Conservation (phyloP, 164 flowering plant species). For the Tinospora cordifolia region DNA sequence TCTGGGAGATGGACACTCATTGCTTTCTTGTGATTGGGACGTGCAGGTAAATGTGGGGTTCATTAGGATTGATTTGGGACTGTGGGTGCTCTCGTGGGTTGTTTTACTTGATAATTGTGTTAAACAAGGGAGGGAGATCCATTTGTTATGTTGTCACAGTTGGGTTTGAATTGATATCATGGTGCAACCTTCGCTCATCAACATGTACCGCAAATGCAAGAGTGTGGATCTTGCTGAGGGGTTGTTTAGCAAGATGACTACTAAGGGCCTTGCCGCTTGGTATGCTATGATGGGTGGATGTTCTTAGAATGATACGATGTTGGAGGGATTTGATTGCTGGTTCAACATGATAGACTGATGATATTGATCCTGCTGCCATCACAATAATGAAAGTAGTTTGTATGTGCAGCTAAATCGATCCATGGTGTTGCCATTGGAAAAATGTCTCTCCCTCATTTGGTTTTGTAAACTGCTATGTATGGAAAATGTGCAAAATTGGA, state of each 20-base stretch:
- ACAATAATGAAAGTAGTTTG: slow-evolving; percentile 59
- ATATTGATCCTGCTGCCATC: slow-evolving; percentile 36
- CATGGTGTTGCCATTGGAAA: slow-evolving; percentile 50
- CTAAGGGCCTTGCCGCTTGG: slow-evolving; percentile 41
- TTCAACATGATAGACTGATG: slow-evolving; percentile 35
- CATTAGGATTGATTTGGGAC: slow-evolving; percentile 38
- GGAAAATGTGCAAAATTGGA: slow-evolving; percentile 34
- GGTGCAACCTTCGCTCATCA: slow-evolving; percentile 54
- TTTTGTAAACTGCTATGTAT: slow-evolving; percentile 61
- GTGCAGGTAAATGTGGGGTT: slow-evolving; percentile 36
- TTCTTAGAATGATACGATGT: slow-evolving; percentile 25
- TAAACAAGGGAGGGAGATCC: slow-evolving; percentile 37
- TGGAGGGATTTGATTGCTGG: slow-evolving; percentile 34
- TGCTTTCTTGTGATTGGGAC: slow-evolving; percentile 31
- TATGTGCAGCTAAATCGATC: slow-evolving; percentile 52
- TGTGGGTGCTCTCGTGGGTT: slow-evolving; percentile 40
- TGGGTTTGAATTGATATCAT: slow-evolving; percentile 23
- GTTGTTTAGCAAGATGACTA: slow-evolving; percentile 26
- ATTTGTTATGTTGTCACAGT: slow-evolving; percentile 25
- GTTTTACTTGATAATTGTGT: slow-evolving; percentile 27
- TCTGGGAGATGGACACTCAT: slow-evolving; percentile 37
- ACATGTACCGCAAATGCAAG: slow-evolving; percentile 62
- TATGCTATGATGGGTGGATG: slow-evolving; percentile 57
- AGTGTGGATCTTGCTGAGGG: slow-evolving; percentile 38
- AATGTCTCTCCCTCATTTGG: slow-evolving; percentile 45